Base-by-base conservation (phyloP, 768 basidiomycete species). In the Plicaturopsis crispa region DNA sequence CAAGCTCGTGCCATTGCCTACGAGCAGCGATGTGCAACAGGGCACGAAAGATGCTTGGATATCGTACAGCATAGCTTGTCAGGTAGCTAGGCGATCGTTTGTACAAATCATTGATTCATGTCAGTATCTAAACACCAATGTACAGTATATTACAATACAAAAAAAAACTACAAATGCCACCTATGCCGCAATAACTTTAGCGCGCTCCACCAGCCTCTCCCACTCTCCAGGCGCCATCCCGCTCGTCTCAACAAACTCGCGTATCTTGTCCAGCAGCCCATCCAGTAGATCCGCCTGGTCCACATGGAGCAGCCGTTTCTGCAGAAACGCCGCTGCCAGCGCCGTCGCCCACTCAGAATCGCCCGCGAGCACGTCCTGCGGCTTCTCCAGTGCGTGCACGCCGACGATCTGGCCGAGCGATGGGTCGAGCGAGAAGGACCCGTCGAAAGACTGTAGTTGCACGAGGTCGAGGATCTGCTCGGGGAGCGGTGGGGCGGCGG, bases 341-440 rank as follows among this genome's bases (percentile, higher is more conserved):
- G 62, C 62, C 3, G 75, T 77, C 21, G 68, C 61, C 76, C 76
- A 78, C 6, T 69, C 43, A 7, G 36, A 54, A 16, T 38, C 50
- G 32, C 67, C 65, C 5, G 61, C 51, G n/a, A 49, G 48, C 13
- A 53, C 34, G 4, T 52, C 56, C 12, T 39, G 48, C 1, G 52
- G 58, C 43, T 66, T 61, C 6, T 50, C 42, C 3, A 68, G 34
- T 1, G 61, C 57, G 0, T 40, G 43, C 0, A 49, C 37, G 5
- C 72, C 71, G 4, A 73, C 56, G 24, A 77, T 49, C 11, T 7
- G 35, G 0, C 45, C 45, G 5, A 75, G 52, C 1, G 47, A 28
- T 3, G 60, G 46, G 22, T 57, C 46, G 1, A 55, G 41, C 6
- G 47, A n/a, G 50, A 73, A 78, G 1, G 73, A 73, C 0, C 78